Base-by-base conservation (phyloP, 2,329 filamentous ascomycete genomes). In the Metarhizium rileyi region DNA sequence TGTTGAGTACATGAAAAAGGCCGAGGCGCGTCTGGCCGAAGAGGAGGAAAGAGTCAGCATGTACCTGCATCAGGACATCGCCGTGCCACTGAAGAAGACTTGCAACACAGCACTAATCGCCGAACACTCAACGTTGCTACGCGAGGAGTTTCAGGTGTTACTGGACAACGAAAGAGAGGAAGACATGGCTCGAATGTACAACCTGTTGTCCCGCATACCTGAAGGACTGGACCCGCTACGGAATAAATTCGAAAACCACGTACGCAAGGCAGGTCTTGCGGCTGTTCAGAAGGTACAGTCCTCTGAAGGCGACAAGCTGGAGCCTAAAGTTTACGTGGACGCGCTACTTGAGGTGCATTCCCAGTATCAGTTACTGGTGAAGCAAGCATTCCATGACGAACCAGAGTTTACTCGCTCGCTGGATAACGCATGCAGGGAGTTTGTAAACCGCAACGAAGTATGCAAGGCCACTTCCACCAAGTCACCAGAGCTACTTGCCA, bases 1-100 rank as follows among this genome's bases (percentile, higher is more conserved):
- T 4, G 90, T 98, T 30, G 93, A 98, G 64, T 98, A 97, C 70
- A 97, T 98, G 93, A 97, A 97, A 76, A 98, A 98, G 78, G 94
- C 93, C 1, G 91, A 97, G 70, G 71, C 81, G 40, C 84, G 93
- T 28, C 71, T 98, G 53, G 81, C 88, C 7, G 93, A 98, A 68
- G 93, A 98, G 68, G 93, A 95, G 70, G 88, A 91, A 63, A 87
- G 93, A 25, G 93, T 98, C 9, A 83, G 83, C 56, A 81, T 97
- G 63, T 98, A 95, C 63, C 76, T 98, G 43, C 89, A 97, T 61
- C 81, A 83, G 33, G 93, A 98, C 67, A 96, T 97, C 51, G 86
- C 87, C 57, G 72, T 83, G 7, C 84, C 83, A 16, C 73, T 98
- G 49, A 95, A 90, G 72, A 89, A 87, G 61, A 83, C 83, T 3